Evolutionary conservation across 441 rosid genomes (phyloP).

Genomic region (Melastoma candidum): DNA sequence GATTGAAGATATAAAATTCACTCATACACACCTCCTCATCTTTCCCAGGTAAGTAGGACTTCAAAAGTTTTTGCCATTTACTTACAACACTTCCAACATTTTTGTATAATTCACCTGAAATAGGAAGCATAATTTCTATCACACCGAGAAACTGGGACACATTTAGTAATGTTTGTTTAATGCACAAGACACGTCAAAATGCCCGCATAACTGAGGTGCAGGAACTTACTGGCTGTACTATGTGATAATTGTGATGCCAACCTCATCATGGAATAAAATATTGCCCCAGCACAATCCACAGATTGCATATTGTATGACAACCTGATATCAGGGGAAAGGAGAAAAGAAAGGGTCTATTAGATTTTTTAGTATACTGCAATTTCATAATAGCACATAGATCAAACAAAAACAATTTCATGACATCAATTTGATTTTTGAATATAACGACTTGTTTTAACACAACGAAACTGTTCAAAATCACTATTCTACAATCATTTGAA

Average conservation of each 20-base stretch:
- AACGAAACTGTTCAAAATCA: too few species aligned
- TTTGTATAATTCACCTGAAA: conserved; percentile 46
- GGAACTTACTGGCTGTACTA: conserved; percentile 30
- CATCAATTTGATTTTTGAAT: too few species aligned
- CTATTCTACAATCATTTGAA: too few species aligned
- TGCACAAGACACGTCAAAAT: too few species aligned
- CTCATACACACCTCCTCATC: conserved; percentile 77
- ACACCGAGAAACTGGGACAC: not conserved
- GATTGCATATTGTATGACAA: conserved; percentile 80
- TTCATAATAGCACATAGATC: too few species aligned
- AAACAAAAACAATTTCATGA: too few species aligned
- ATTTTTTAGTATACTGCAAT: too few species aligned
- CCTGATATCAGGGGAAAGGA: conserved; percentile 24
- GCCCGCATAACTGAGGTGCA: not conserved
- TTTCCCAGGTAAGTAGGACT: conserved; percentile 45
- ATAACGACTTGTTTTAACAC: too few species aligned
- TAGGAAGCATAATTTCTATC: conserved; percentile 1
- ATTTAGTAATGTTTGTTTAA: too few species aligned
- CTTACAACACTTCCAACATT: conserved; percentile 29
- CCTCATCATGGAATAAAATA: conserved; percentile 87
- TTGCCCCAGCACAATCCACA: conserved; percentile 79
- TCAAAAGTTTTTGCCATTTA: conserved; percentile 63
- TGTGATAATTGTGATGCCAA: conserved; percentile 50
- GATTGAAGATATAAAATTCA: not conserved
- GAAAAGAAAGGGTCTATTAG: too few species aligned